These are phyloP conservation scores for Pachyrhizus erosus DNA, from an alignment of 306 rosid species.

Conservation along the genomic window DNA sequence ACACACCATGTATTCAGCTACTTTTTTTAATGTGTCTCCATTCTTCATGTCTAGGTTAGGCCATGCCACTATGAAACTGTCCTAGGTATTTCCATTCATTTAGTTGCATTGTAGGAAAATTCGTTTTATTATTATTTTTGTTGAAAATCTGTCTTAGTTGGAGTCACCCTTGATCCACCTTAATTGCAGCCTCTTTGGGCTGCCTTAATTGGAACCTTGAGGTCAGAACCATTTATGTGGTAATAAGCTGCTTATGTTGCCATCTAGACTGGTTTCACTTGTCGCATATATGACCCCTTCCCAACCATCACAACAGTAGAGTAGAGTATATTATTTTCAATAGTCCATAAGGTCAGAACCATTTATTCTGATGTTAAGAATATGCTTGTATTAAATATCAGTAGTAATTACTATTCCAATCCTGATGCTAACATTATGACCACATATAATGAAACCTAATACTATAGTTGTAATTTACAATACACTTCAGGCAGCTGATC, in stretches of 20 bases:
- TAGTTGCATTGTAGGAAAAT: background rate
- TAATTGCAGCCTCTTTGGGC: too few relatives aligned
- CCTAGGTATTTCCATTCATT: background rate
- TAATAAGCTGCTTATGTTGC: background rate
- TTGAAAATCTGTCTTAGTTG: background rate
- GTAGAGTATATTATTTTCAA: background rate
- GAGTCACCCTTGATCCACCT: too few relatives aligned
- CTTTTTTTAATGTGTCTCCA: background rate
- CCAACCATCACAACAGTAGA: background rate
- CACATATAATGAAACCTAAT: background rate
- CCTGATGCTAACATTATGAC: background rate
- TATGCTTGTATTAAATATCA: background rate
- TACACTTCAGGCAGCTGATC: constrained; percentile 62
- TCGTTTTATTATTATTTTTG: background rate
- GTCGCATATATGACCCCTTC: background rate
- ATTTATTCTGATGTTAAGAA: background rate
- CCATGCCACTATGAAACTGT: background rate
- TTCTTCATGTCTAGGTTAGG: background rate
- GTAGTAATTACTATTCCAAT: background rate
- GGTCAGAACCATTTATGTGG: background rate
- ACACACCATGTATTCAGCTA: background rate
- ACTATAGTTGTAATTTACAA: background rate
- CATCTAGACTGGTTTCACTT: background rate
- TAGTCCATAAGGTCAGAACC: background rate
- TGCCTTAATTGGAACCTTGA: too few relatives aligned